These are phyloP conservation scores for Parastagonospora avenae DNA, from an alignment of 2,329 filamentous ascomycete species.

Conservation along the genomic window DNA sequence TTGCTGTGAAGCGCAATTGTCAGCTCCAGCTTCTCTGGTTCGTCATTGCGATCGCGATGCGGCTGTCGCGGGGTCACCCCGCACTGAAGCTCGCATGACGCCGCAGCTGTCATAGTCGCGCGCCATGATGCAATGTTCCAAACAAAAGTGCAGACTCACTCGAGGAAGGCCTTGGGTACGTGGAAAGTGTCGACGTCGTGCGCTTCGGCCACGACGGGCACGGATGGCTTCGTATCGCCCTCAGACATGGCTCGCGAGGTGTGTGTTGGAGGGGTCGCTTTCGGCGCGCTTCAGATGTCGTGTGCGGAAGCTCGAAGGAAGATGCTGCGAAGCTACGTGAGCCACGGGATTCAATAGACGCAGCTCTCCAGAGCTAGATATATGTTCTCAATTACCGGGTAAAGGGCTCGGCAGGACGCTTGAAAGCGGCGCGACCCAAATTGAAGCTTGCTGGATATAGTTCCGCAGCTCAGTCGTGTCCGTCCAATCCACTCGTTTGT, in stretches of 20 bases:
- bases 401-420: slow-evolving; percentile 42
- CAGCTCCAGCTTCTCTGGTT: slow-evolving; percentile 11
- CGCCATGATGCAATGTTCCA: slow-evolving; percentile 26
- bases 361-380: slow-evolving; percentile 12
- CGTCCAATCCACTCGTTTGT: too few relatives aligned
- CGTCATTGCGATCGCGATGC: slow-evolving; percentile 14
- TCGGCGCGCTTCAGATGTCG: slow-evolving; percentile 13
- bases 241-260: slow-evolving; percentile 49
- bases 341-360: slow-evolving; percentile 7
- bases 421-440: slow-evolving; percentile 35
- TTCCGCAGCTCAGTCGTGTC: too few relatives aligned
- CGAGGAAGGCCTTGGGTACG: slow-evolving; percentile 58
- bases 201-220: slow-evolving; percentile 70
- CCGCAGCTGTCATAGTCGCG: slow-evolving; percentile 16
- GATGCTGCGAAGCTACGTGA: slow-evolving; percentile 2
- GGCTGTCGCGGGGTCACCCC: slow-evolving; percentile 41
- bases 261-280: slow-evolving; percentile 5
- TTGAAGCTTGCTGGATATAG: slow-evolving; percentile 23
- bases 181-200: slow-evolving; percentile 76
- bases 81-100: slow-evolving; percentile 25
- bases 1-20: slow-evolving; percentile 50
- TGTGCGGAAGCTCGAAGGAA: slow-evolving; percentile 1
- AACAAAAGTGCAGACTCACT: slow-evolving; percentile 37
- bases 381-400: slow-evolving; percentile 42
- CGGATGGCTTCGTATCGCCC: slow-evolving; percentile 45